Evolutionary conservation across 75 land plant species (phyloP).

Genomic region (Picea sitchensis): DNA sequence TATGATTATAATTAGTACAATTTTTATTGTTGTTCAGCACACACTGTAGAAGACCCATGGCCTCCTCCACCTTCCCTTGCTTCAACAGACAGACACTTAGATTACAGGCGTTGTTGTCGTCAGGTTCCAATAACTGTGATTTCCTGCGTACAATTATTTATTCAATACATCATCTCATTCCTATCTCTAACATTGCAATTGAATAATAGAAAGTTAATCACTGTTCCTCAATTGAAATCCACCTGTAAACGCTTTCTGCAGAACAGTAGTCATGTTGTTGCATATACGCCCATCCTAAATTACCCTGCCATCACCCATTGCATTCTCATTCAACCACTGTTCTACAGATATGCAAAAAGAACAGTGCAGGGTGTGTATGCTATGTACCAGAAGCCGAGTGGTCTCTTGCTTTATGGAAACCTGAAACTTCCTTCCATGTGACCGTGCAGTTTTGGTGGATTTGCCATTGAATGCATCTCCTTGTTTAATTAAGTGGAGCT

Average conservation of each 20-base stretch:
- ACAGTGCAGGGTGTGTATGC: not conserved
- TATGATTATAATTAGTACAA: too few relatives aligned
- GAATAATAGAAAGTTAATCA: too few relatives aligned
- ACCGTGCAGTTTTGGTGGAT: slow-evolving; percentile 84
- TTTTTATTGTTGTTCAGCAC: not conserved
- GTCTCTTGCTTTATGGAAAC: slow-evolving; percentile 90
- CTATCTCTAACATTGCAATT: too few relatives aligned
- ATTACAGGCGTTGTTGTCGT: slow-evolving; percentile 28
- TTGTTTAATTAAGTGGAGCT: slow-evolving; percentile 68
- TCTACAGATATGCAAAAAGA: too few relatives aligned
- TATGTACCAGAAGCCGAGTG: slow-evolving; percentile 74
- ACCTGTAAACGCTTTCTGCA: slow-evolving; percentile 41
- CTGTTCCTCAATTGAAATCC: too few relatives aligned
- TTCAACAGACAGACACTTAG: slow-evolving; percentile 23
- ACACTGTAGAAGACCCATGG: not conserved
- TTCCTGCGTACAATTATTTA: not conserved
- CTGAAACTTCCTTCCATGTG: slow-evolving; percentile 94
- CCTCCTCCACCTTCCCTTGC: slow-evolving; percentile 23
- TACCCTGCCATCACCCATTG: slow-evolving; percentile 46
- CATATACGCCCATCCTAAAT: slow-evolving; percentile 97
- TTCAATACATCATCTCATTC: too few relatives aligned
- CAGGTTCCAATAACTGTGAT: slow-evolving; percentile 16
- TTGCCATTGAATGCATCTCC: slow-evolving; percentile 91
- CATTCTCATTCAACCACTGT: not conserved
- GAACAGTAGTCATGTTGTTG: slow-evolving; percentile 56